phyloP scores from a whole-genome alignment of 169 alveolate species.

The Eimeria sp. region DNA sequence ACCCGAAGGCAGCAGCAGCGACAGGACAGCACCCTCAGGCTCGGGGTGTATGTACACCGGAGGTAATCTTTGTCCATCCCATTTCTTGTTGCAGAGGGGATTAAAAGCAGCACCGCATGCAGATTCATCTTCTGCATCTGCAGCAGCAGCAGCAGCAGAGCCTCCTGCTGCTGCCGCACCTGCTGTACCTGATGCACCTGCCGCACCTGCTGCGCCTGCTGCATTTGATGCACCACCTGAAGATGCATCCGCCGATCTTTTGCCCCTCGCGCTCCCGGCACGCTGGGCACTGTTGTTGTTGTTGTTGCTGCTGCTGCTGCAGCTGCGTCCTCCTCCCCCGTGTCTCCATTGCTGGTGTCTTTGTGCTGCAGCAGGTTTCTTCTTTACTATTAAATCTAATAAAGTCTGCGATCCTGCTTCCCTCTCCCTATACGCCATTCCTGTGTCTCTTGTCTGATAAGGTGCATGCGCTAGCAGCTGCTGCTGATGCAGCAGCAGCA shows the following conservation, averaged over 20 bases:
- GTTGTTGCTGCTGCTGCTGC: constrained; percentile 40
- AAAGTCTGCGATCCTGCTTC: neutral
- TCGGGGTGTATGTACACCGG: constrained; percentile 7
- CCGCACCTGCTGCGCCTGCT: neutral
- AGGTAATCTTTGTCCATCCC: constrained; percentile 21
- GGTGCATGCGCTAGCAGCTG: constrained; percentile 31
- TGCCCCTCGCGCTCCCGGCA: neutral
- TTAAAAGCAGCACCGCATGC: neutral
- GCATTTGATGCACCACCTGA: neutral
- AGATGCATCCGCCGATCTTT: neutral
- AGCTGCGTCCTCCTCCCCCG: neutral
- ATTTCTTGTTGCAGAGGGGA: constrained; percentile 17
- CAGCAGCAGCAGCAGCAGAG: constrained; percentile 20
- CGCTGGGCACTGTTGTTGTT: constrained; percentile 5
- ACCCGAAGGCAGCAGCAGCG: constrained; percentile 44
- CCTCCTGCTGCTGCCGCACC: neutral
- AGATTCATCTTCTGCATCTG: constrained; percentile 8
- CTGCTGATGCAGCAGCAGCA: constrained; percentile 1
- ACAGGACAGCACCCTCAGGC: constrained; percentile 30
- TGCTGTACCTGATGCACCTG: neutral
- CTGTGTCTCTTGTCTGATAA: constrained; percentile 35
- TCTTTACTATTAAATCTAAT: neutral
- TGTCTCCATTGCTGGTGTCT: neutral
- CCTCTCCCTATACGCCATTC: constrained; percentile 18
- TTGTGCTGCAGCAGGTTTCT: constrained; percentile 15